Evolutionary conservation across 2,329 filamentous ascomycete genomes (phyloP).

Genomic region (Aspergillus ibericus): DNA sequence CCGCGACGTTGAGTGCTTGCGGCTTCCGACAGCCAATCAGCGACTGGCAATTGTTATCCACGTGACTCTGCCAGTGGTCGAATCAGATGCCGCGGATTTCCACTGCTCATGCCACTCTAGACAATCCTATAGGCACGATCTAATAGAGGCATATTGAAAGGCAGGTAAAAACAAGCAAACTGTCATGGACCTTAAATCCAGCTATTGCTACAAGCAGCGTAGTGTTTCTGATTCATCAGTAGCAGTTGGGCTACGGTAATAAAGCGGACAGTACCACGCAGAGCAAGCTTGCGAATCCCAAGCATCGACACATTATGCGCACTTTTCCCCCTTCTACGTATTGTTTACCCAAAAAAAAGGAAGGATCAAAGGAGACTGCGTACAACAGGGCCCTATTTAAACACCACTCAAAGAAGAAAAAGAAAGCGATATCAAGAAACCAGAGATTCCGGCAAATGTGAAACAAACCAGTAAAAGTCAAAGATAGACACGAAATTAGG

Average conservation of each 20-base stretch:
- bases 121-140: background rate
- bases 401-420: background rate
- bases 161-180: no score
- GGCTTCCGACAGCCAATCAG: slow-evolving; percentile 29
- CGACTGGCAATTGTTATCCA: slow-evolving; percentile 16
- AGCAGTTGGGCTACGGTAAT: no score
- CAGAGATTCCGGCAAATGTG: background rate
- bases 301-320: background rate
- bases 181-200: no score
- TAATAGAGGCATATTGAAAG: background rate
- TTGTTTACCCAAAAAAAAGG: background rate
- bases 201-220: no score
- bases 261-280: no score
- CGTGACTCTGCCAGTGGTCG: slow-evolving; percentile 17
- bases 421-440: background rate
- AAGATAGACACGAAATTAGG: slow-evolving; percentile 9
- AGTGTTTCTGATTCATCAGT: no score
- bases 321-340: background rate
- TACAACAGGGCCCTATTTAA: background rate
- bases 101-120: background rate
- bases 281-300: no score
- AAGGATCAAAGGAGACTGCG: background rate
- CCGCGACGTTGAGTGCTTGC: slow-evolving; percentile 28
- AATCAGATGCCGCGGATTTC: slow-evolving; percentile 22
- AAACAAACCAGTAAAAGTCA: background rate